These are phyloP conservation scores for Periconia digitata DNA, from an alignment of 2,329 filamentous ascomycete genomes.

Conservation along the genomic window DNA sequence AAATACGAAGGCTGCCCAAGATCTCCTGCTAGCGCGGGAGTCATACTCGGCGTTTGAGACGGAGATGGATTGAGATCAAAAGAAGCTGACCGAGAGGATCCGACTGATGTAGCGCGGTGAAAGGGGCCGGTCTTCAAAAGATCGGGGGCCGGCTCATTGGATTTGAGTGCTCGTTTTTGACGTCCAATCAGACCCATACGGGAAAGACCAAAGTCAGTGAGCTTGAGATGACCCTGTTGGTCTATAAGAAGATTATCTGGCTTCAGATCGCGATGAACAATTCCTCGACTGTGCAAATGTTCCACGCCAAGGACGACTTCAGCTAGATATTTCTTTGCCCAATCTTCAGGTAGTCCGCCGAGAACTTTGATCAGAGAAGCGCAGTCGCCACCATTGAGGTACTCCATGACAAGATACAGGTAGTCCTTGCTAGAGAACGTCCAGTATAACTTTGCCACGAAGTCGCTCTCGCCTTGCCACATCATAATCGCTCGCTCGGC, in stretches of 20 bases:
- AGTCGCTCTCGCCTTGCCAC: slow-evolving; percentile 99
- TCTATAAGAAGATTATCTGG: slow-evolving; percentile 97
- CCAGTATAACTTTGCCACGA: slow-evolving; percentile 99
- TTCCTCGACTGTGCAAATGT: slow-evolving; percentile 89
- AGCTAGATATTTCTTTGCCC: slow-evolving; percentile 96
- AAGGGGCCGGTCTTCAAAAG: slow-evolving; percentile 91
- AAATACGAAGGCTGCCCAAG: slow-evolving; percentile 93
- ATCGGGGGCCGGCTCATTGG: slow-evolving; percentile 85
- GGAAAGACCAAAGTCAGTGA: slow-evolving; percentile 96
- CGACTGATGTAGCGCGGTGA: slow-evolving; percentile 78
- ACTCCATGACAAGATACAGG: slow-evolving; percentile 98
- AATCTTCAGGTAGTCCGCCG: slow-evolving; percentile 89
- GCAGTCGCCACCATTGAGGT: slow-evolving; percentile 95
- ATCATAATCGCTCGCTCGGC: slow-evolving; percentile 99
- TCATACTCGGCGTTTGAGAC: slow-evolving; percentile 81
- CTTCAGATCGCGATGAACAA: slow-evolving; percentile 95
- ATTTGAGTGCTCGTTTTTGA: slow-evolving; percentile 87
- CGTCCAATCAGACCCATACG: slow-evolving; percentile 96
- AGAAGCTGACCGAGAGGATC: slow-evolving; percentile 89
- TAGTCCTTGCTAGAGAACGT: slow-evolving; percentile 99
- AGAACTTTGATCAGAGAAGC: slow-evolving; percentile 94
- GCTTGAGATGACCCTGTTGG: slow-evolving; percentile 91
- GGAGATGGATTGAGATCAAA: slow-evolving; percentile 87
- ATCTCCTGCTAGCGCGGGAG: slow-evolving; percentile 69
- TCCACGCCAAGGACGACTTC: slow-evolving; percentile 97